Percentiles rank a stretch among this genome's conserved stretches.
phyloP scores from a whole-genome alignment of 352 stramenopile species.

The Phytophthora boehmeriae region DNA sequence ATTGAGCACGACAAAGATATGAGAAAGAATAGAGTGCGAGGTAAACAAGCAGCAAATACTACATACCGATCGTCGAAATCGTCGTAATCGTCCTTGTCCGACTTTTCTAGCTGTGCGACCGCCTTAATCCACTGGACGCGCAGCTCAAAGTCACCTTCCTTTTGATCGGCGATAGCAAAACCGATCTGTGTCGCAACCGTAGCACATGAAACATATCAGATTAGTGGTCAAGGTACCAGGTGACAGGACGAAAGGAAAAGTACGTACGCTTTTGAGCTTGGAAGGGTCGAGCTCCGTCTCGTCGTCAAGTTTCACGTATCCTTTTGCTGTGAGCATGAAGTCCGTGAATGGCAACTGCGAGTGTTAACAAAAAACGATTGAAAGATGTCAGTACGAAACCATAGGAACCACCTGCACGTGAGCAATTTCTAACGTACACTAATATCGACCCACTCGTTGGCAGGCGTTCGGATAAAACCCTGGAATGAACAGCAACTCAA shows the following conservation, averaged over 20 bases:
- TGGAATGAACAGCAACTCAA: conserved; percentile 13
- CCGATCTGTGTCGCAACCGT: conserved; percentile 50
- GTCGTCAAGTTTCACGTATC: conserved; percentile 85
- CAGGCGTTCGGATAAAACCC: conserved; percentile 82
- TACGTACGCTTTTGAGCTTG: conserved; percentile 74
- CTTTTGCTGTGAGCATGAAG: conserved; percentile 85
- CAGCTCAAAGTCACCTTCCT: conserved; percentile 87
- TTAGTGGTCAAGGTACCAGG: no score
- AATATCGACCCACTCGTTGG: conserved; percentile 86
- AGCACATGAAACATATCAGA: no score
- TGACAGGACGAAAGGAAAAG: no score
- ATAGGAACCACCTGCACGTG: no score
- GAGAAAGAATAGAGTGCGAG: not conserved
- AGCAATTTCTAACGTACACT: conserved; percentile 42
- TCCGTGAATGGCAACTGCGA: conserved; percentile 71
- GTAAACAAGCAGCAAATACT: not conserved
- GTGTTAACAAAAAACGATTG: not conserved
- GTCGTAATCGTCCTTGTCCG: conserved; percentile 35
- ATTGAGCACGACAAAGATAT: conserved; percentile 5
- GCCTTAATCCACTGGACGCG: conserved; percentile 89
- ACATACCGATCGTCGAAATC: conserved; percentile 36
- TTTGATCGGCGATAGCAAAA: conserved; percentile 86
- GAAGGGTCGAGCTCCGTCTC: conserved; percentile 72
- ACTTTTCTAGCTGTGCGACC: conserved; percentile 61
- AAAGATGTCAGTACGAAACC: not conserved